Evolutionary conservation across 345 rosid species (phyloP).

Genomic region (Salix suchowensis): DNA sequence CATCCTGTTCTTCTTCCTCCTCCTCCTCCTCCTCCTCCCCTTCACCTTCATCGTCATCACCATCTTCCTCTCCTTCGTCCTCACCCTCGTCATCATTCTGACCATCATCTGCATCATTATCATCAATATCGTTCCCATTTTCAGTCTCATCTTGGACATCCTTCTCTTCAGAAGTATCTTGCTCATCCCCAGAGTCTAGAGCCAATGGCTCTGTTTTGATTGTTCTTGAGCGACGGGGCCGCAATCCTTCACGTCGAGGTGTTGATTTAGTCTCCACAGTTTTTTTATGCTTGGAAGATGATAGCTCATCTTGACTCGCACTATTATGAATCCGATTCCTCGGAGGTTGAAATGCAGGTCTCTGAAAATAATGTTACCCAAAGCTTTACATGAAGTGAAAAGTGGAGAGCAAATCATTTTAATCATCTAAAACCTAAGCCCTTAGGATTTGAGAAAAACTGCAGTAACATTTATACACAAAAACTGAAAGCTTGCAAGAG

Average conservation of each 20-base stretch:
- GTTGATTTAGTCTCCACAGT: constrained; percentile 42
- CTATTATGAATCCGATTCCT: constrained; percentile 57
- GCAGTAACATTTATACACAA: neutral
- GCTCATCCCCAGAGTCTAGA: constrained; percentile 61
- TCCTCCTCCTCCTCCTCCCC: constrained; percentile 61
- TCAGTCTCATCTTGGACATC: constrained; percentile 72
- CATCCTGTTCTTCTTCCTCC: constrained; percentile 82
- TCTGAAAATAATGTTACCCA: constrained; percentile 39
- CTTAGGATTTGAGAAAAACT: constrained; percentile 1
- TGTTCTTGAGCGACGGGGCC: constrained; percentile 80
- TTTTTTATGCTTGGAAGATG: constrained; percentile 56
- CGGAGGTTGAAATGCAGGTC: constrained; percentile 48
- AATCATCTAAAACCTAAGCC: neutral
- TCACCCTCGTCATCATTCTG: constrained; percentile 32
- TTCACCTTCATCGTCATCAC: constrained; percentile 57
- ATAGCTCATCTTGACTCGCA: constrained; percentile 53
- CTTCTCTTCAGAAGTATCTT: constrained; percentile 75
- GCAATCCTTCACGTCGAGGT: constrained; percentile 98
- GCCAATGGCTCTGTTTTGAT: constrained; percentile 44
- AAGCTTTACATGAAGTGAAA: constrained; percentile 11
- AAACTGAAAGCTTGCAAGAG: constrained; percentile 1
- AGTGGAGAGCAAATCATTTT: neutral
- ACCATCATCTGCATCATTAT: constrained; percentile 53
- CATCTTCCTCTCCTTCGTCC: constrained; percentile 28
- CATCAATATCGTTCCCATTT: constrained; percentile 75